Evolutionary conservation across 192 early-diverging fungal species (phyloP).

Genomic region (Coemansia javaensis): DNA sequence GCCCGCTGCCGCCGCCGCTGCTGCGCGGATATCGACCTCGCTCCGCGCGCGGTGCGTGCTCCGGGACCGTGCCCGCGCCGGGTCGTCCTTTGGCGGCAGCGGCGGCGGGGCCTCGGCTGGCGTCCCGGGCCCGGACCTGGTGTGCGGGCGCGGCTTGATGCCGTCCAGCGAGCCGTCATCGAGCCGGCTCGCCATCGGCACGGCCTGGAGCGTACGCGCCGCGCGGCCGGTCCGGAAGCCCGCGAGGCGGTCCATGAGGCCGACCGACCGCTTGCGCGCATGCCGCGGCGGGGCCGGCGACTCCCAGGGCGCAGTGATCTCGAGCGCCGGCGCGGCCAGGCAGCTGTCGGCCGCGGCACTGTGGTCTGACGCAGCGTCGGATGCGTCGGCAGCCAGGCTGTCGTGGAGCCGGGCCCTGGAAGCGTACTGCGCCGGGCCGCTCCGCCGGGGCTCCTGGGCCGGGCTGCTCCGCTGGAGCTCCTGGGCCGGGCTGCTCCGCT

Average conservation of each 20-base stretch:
- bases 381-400: slow-evolving; percentile 10
- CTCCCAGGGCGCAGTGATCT: neutral
- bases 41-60: slow-evolving; percentile 16
- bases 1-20: slow-evolving; percentile 2
- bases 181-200: neutral
- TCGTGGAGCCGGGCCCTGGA: slow-evolving; percentile 22
- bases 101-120: neutral
- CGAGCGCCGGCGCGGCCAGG: slow-evolving; percentile 4
- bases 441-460: slow-evolving; percentile 13
- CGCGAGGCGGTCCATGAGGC: slow-evolving; percentile 34
- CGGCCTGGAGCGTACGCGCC: neutral
- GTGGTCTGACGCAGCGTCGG: slow-evolving; percentile 20
- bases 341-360: slow-evolving; percentile 18
- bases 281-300: neutral
- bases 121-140: slow-evolving; percentile 15
- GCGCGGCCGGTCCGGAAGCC: slow-evolving; percentile 10
- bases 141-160: slow-evolving; percentile 36
- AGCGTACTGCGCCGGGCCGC: slow-evolving; percentile 11
- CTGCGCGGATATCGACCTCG: slow-evolving; percentile 16
- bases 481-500: slow-evolving; percentile 8
- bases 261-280: slow-evolving; percentile 29
- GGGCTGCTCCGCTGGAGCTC: slow-evolving; percentile 20
- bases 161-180: slow-evolving; percentile 10
- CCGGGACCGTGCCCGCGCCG: neutral
- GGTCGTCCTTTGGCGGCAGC: neutral